These are phyloP conservation scores for Cutaneotrichosporon daszewskae DNA, from an alignment of 1,284 basidiomycete species.

Conservation along the genomic window DNA sequence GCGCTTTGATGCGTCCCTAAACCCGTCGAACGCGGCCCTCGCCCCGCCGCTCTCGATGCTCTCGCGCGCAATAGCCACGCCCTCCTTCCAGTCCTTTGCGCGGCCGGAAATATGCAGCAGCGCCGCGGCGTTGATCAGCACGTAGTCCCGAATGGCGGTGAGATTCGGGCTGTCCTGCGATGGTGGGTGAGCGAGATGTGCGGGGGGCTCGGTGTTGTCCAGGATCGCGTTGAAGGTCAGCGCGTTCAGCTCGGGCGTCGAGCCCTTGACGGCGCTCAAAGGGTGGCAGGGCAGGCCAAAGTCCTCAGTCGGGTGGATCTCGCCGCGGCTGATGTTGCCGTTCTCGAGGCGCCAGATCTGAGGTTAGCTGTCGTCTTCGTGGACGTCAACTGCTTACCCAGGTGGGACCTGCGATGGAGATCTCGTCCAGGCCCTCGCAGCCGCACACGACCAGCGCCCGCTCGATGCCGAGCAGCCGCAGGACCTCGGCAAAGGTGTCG, in stretches of 20 bases:
- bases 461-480: slow-evolving; percentile 59
- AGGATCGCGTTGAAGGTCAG: slow-evolving; percentile 51
- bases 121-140: slow-evolving; percentile 77
- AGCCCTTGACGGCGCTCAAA: slow-evolving; percentile 64
- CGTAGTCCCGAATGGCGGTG: slow-evolving; percentile 68
- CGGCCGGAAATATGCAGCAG: slow-evolving; percentile 72
- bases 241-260: slow-evolving; percentile 64
- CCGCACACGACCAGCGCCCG: slow-evolving; percentile 92
- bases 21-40: slow-evolving; percentile 61
- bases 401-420: slow-evolving; percentile 87
- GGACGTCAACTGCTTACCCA: slow-evolving; percentile 50
- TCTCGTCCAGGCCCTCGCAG: slow-evolving; percentile 86
- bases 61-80: slow-evolving; percentile 65
- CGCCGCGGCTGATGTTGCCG: slow-evolving; percentile 44
- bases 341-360: slow-evolving; percentile 51
- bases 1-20: slow-evolving; percentile 48
- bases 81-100: slow-evolving; percentile 64
- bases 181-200: slow-evolving; percentile 40
- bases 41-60: slow-evolving; percentile 69
- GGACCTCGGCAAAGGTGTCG: slow-evolving; percentile 69
- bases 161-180: slow-evolving; percentile 52
- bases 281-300: slow-evolving; percentile 72
- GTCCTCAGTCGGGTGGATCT: slow-evolving; percentile 49
- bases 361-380: slow-evolving; percentile 4
- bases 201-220: slow-evolving; percentile 32